Evolutionary conservation across 2,329 filamentous ascomycete species (phyloP).

Genomic region (Fusarium redolens): DNA sequence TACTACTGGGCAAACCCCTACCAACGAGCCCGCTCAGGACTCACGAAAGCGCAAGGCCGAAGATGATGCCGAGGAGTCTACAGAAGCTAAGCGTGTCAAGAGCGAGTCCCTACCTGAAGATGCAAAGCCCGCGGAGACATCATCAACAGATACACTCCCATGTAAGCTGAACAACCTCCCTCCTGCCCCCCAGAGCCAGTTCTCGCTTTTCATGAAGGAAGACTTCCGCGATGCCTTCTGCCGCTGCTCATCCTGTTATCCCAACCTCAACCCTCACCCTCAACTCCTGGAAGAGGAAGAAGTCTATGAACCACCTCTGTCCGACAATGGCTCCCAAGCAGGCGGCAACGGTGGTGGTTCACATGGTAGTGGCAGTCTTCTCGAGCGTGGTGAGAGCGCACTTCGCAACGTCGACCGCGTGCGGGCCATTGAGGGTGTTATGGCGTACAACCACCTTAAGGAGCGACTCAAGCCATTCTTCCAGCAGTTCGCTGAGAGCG

Average conservation of each 20-base stretch:
- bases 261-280: conserved; percentile 73
- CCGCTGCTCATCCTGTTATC: conserved; percentile 84
- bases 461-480: conserved; percentile 97
- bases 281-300: conserved; percentile 96
- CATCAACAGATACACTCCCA: conserved; percentile 29
- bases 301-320: conserved; percentile 90
- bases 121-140: conserved; percentile 1
- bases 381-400: conserved; percentile 92
- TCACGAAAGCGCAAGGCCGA: conserved; percentile 76
- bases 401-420: conserved; percentile 93
- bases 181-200: conserved; percentile 63
- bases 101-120: conserved; percentile 48
- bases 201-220: conserved; percentile 85
- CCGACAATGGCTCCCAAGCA: conserved; percentile 68
- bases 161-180: conserved; percentile 75
- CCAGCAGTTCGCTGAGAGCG: conserved; percentile 92
- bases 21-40: conserved; percentile 6
- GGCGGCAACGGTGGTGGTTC: conserved; percentile 59
- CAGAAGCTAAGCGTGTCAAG: conserved; percentile 64
- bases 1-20: background rate
- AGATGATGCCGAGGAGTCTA: conserved; percentile 56
- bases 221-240: conserved; percentile 86
- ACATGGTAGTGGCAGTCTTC: conserved; percentile 81
- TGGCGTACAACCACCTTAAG: conserved; percentile 97
- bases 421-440: conserved; percentile 92